Evolutionary conservation across 148 eudicot species (phyloP).

Genomic region (Pharnaceum exiguum): DNA sequence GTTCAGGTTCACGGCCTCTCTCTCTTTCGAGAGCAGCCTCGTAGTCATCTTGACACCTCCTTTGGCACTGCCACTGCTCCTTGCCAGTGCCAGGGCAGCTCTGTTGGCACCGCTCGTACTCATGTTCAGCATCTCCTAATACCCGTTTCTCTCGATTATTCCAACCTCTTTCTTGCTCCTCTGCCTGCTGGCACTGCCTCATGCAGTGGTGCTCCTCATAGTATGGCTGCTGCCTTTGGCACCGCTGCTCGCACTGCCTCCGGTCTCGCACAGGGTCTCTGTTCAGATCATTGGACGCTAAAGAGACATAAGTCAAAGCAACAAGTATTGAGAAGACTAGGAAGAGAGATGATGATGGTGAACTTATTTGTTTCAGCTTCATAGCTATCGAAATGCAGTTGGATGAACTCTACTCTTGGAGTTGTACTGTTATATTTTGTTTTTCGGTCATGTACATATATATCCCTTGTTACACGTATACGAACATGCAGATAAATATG

Average conservation of each 20-base stretch:
- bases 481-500: too few species aligned
- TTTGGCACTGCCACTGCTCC: slow-evolving; percentile 21
- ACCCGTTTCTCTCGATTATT: background rate
- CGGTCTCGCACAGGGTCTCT: slow-evolving; percentile 8
- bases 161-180: background rate
- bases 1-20: background rate
- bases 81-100: slow-evolving; percentile 14
- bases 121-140: slow-evolving; percentile 4
- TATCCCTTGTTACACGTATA: too few species aligned
- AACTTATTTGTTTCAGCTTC: background rate
- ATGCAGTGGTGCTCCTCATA: slow-evolving; percentile 25
- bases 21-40: slow-evolving; percentile 16
- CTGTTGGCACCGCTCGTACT: slow-evolving; percentile 23
- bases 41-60: slow-evolving; percentile 14
- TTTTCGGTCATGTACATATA: too few species aligned
- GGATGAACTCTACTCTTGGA: too few species aligned
- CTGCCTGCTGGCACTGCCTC: background rate
- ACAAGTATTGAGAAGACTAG: background rate
- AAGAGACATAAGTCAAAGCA: background rate
- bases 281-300: background rate
- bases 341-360: background rate
- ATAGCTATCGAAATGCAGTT: too few species aligned
- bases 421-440: too few species aligned
- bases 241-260: slow-evolving; percentile 19
- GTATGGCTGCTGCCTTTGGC: slow-evolving; percentile 22